phyloP scores from a whole-genome alignment of 2,329 filamentous ascomycete species.

The Periconia sp. region DNA sequence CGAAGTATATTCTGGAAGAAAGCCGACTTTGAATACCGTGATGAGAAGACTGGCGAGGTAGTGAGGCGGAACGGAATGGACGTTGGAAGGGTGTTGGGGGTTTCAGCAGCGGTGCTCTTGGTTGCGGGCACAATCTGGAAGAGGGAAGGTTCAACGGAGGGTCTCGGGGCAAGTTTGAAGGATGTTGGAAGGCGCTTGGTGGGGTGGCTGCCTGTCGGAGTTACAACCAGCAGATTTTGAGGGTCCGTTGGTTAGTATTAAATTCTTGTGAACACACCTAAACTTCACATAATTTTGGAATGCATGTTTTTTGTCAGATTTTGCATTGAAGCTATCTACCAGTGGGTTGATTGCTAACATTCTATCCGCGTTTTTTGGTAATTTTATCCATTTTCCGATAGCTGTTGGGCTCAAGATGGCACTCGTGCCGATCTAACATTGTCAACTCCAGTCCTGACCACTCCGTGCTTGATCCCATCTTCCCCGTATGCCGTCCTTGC shows the following conservation, averaged over 20 bases:
- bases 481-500: too few species aligned
- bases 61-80: slow-evolving; percentile 9
- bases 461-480: background rate
- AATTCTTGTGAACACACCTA: too few species aligned
- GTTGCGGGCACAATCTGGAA: background rate
- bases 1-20: slow-evolving; percentile 50
- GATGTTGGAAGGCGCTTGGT: too few species aligned
- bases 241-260: too few species aligned
- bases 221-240: too few species aligned
- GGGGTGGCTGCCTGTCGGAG: too few species aligned
- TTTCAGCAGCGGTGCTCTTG: background rate
- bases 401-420: background rate
- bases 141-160: background rate
- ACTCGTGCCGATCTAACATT: background rate
- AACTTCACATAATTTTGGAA: too few species aligned
- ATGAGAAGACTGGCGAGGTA: slow-evolving; percentile 20
- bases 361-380: background rate
- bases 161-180: background rate
- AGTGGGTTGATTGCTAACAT: background rate
- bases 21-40: slow-evolving; percentile 42
- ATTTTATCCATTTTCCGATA: background rate
- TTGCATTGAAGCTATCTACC: too few species aligned
- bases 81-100: background rate
- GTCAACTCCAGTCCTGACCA: background rate
- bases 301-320: too few species aligned